Percentiles rank a stretch among this genome's conserved stretches.
Conservation (phyloP, 352 stramenopile genomes). For the Pythium sp. region DNA sequence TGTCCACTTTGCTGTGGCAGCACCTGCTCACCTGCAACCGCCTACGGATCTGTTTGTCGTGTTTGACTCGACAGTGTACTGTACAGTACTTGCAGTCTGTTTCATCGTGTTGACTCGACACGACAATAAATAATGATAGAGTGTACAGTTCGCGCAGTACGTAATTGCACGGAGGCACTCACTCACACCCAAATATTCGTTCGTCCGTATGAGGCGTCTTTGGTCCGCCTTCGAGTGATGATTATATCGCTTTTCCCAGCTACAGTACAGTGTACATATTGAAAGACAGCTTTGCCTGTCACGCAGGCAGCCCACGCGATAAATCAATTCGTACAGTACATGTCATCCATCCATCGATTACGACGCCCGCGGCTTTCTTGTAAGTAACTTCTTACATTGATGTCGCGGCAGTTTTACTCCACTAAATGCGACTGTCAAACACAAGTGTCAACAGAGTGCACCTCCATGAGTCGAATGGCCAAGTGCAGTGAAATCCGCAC, state of each 20-base stretch:
- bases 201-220: not conserved
- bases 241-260: not conserved
- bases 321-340: too few relatives aligned
- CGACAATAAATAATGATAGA: not conserved
- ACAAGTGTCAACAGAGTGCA: conserved; percentile 6
- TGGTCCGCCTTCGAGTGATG: not conserved
- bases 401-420: not conserved
- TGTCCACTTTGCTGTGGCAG: not conserved
- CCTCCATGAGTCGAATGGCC: not conserved
- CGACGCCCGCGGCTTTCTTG: not conserved
- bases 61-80: not conserved
- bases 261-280: too few relatives aligned
- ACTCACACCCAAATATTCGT: not conserved
- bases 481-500: not conserved
- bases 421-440: conserved; percentile 3
- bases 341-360: too few relatives aligned
- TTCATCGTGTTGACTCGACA: not conserved
- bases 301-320: too few relatives aligned
- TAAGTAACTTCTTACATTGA: not conserved
- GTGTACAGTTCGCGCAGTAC: not conserved
- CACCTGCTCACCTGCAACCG: not conserved
- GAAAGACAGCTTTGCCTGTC: too few relatives aligned
- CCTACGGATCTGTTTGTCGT: not conserved
- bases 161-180: not conserved
- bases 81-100: not conserved